Conservation (phyloP, 2,329 filamentous ascomycete species). For the Berkeleyomyces basicola region DNA sequence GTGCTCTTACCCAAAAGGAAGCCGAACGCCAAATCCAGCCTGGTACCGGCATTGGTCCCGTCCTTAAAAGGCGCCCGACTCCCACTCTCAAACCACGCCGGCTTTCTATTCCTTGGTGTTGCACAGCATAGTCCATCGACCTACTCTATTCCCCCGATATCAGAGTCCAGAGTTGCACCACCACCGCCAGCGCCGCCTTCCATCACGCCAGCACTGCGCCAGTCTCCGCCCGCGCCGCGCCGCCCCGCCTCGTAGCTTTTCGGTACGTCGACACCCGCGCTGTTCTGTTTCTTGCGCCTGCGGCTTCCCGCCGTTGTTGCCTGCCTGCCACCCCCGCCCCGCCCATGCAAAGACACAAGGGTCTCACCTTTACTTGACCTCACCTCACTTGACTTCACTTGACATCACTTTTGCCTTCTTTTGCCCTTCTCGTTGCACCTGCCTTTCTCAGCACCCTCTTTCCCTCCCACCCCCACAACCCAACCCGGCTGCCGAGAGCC, state of each 20-base stretch:
- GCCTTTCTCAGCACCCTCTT: background rate
- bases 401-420: slow-evolving; percentile 17
- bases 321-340: background rate
- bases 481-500: background rate
- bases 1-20: background rate
- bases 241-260: too few species aligned
- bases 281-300: background rate
- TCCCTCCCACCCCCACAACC: background rate
- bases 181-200: background rate
- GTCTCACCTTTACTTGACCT: slow-evolving; percentile 8
- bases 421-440: slow-evolving; percentile 13
- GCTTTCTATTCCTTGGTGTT: background rate
- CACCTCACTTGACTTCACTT: slow-evolving; percentile 15
- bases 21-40: background rate
- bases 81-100: background rate
- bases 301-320: background rate
- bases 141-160: background rate
- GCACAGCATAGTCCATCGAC: background rate
- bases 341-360: background rate
- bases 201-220: too few species aligned
- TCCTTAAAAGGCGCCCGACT: background rate
- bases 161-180: background rate
- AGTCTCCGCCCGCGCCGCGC: too few species aligned
- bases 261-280: background rate
- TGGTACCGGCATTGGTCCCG: background rate